These are phyloP conservation scores for Gamarada debralockiae DNA, from an alignment of 495 filamentous ascomycete species.

Conservation along the genomic window DNA sequence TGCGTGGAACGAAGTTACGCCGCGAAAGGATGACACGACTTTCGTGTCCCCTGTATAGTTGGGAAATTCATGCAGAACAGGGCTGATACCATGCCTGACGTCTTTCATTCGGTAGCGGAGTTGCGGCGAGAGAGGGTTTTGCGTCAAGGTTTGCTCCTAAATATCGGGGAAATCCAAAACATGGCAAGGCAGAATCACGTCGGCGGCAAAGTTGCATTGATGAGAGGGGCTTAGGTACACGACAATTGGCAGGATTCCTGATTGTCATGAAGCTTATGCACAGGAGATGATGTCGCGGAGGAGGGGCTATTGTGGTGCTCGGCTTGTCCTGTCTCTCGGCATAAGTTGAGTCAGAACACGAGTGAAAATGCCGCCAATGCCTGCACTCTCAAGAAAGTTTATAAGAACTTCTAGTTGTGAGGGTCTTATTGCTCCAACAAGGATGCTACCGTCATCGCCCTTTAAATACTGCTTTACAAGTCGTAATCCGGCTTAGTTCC, in stretches of 20 bases:
- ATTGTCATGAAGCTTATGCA: slow-evolving; percentile 8
- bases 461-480: too few species aligned
- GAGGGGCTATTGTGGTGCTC: slow-evolving; percentile 1
- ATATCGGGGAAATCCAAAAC: slow-evolving; percentile 9
- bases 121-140: background rate
- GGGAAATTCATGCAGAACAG: slow-evolving; percentile 8
- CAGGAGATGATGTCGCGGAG: background rate
- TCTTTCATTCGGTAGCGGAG: slow-evolving; percentile 10
- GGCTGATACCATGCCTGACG: background rate
- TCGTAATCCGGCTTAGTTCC: too few species aligned
- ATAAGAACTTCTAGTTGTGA: too few species aligned
- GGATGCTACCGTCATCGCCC: too few species aligned
- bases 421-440: too few species aligned
- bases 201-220: slow-evolving; percentile 17
- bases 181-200: slow-evolving; percentile 13
- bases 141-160: slow-evolving; percentile 3
- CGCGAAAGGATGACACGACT: slow-evolving; percentile 10
- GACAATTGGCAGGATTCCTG: slow-evolving; percentile 6
- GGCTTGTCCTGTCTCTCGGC: background rate
- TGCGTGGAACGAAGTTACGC: slow-evolving; percentile 16
- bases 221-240: slow-evolving; percentile 17
- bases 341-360: background rate
- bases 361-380: background rate
- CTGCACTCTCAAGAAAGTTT: too few species aligned
- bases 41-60: slow-evolving; percentile 5